These are phyloP conservation scores for Prunus kanzakura DNA, from an alignment of 306 rosid genomes.

Conservation along the genomic window DNA sequence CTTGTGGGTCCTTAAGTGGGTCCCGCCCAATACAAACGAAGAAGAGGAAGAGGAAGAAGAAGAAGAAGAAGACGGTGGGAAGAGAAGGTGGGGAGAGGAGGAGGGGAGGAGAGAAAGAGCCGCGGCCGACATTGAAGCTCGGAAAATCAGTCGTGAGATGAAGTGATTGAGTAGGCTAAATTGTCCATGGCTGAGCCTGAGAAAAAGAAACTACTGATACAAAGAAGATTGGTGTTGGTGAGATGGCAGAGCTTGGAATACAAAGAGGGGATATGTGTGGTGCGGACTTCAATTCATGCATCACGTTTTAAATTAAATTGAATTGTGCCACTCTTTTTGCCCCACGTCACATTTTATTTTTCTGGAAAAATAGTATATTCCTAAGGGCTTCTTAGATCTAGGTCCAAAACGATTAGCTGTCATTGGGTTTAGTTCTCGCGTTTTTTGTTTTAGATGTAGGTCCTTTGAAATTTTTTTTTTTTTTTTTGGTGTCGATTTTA, in stretches of 20 bases:
- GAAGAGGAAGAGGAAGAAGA: constrained; percentile 33
- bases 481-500: too few relatives aligned
- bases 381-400: too few relatives aligned
- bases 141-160: background rate
- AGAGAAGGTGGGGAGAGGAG: constrained; percentile 25
- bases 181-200: background rate
- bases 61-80: constrained; percentile 25
- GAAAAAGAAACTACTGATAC: background rate
- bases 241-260: background rate
- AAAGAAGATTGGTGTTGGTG: background rate
- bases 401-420: too few relatives aligned
- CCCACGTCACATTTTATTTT: background rate
- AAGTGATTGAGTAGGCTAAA: background rate
- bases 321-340: background rate
- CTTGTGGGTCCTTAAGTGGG: constrained; percentile 43
- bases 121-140: constrained; percentile 54
- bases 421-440: too few relatives aligned
- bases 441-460: too few relatives aligned
- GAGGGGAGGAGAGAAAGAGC: constrained; percentile 54
- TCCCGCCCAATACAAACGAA: constrained; percentile 39
- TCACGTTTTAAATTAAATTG: background rate
- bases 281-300: background rate
- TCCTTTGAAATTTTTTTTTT: too few relatives aligned
- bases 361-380: too few relatives aligned
- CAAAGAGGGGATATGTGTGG: background rate